Conservation (phyloP, 371 early-diverging fungal genomes). For the Furculomyces boomerangus region DNA sequence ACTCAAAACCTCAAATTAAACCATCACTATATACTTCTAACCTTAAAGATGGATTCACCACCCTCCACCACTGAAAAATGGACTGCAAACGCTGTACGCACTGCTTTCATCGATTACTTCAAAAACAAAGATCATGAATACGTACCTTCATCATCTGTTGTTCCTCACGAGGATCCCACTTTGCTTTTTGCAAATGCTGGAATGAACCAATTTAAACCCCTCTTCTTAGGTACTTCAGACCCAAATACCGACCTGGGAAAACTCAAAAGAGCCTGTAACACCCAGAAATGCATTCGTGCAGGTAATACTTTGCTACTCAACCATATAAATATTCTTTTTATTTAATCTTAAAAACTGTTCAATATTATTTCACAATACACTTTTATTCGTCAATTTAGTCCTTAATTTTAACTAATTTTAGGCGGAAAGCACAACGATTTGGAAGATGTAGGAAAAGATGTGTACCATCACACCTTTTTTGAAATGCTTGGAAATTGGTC, state of each 20-base stretch:
- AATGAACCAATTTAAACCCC: slow-evolving; percentile 99
- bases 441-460: slow-evolving; percentile 99
- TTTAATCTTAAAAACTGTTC: no score
- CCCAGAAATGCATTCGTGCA: slow-evolving; percentile 98
- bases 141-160: slow-evolving; percentile 80
- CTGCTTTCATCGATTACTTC: slow-evolving; percentile 87
- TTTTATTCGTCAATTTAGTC: no score
- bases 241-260: slow-evolving; percentile 77
- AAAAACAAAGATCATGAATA: slow-evolving; percentile 56
- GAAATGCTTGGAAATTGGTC: slow-evolving; percentile 99
- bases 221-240: slow-evolving; percentile 92
- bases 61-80: no score
- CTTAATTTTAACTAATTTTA: slow-evolving; percentile 9
- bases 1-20: no score
- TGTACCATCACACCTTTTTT: slow-evolving; percentile 99
- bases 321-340: neutral
- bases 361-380: no score
- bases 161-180: slow-evolving; percentile 96
- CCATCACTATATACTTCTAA: no score
- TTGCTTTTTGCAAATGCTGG: slow-evolving; percentile 99
- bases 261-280: slow-evolving; percentile 85
- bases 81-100: slow-evolving; percentile 68
- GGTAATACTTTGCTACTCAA: slow-evolving; percentile 28
- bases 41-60: no score
- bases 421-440: slow-evolving; percentile 99